Conservation (phyloP, 2,329 filamentous ascomycete genomes). For the Colletotrichum tropicale region DNA sequence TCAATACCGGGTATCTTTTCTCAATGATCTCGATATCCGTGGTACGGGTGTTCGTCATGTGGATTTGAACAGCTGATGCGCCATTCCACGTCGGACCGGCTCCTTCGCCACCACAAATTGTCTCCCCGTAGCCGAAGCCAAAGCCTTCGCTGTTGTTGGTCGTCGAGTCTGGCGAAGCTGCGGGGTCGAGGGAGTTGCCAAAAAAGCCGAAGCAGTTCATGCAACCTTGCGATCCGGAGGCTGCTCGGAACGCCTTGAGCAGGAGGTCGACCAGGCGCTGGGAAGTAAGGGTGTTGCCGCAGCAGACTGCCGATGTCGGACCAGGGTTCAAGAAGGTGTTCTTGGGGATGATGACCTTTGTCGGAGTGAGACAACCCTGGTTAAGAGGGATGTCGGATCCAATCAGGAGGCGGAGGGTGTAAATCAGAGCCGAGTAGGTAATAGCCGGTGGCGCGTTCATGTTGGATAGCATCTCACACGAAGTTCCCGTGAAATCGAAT, state of each 20-base stretch:
- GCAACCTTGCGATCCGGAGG: constrained; percentile 76
- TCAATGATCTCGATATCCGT: constrained; percentile 83
- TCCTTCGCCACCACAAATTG: constrained; percentile 69
- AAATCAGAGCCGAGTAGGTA: constrained; percentile 36
- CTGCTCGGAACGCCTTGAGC: constrained; percentile 75
- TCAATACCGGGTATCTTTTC: constrained; percentile 73
- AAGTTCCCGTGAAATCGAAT: constrained; percentile 52
- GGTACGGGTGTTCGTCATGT: constrained; percentile 88
- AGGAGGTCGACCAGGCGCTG: constrained; percentile 65
- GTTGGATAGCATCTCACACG: constrained; percentile 31
- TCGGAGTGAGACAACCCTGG: constrained; percentile 70
- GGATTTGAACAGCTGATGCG: constrained; percentile 69
- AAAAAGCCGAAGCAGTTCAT: constrained; percentile 75
- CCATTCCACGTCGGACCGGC: neutral
- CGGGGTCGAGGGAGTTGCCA: neutral
- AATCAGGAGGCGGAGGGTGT: constrained; percentile 34
- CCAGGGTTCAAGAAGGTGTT: constrained; percentile 42
- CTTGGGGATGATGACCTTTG: constrained; percentile 74
- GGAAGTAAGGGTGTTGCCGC: constrained; percentile 35
- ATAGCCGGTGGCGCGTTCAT: constrained; percentile 33
- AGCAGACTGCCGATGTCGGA: constrained; percentile 34
- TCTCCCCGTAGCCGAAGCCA: constrained; percentile 88
- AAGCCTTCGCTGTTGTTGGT: constrained; percentile 51
- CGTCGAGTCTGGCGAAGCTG: neutral
- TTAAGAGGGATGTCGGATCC: constrained; percentile 35